A percentile compares a stretch with the other conserved stretches of the same genome.
Evolutionary conservation across 169 alveolate species (phyloP).

Genomic region (Eimeria zaria): DNA sequence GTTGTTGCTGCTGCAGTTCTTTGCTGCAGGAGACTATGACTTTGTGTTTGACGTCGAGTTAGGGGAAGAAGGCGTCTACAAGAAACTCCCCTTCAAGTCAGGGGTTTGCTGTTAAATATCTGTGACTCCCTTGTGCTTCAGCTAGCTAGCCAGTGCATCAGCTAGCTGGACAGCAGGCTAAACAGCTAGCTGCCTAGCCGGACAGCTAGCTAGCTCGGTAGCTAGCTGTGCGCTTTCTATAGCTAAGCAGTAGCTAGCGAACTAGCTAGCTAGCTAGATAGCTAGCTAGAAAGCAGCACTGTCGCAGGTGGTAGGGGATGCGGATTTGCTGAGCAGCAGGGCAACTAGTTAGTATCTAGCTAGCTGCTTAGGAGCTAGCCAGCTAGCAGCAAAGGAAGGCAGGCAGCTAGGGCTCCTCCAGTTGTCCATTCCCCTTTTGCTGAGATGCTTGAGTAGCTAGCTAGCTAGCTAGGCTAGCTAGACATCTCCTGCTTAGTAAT

Average conservation of each 20-base stretch:
- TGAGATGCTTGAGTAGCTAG: no score
- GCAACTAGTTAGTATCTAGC: not conserved
- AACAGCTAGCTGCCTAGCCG: not conserved
- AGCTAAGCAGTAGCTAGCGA: not conserved
- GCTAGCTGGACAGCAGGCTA: no score
- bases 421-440: no score
- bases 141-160: conserved; percentile 7
- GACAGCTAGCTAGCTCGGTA: not conserved
- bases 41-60: conserved; percentile 94
- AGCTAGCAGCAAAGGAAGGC: not conserved
- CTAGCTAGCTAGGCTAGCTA: no score
- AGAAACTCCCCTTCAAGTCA: conserved; percentile 63
- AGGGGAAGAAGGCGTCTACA: conserved; percentile 88
- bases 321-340: not conserved
- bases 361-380: conserved; percentile 2
- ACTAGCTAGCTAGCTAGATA: no score
- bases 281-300: not conserved
- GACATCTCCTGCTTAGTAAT: not conserved
- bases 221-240: no score
- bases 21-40: conserved; percentile 95
- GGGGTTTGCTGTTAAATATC: not conserved
- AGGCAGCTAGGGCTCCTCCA: not conserved
- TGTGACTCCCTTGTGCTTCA: not conserved
- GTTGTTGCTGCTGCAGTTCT: conserved; percentile 89
- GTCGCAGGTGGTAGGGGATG: no score